Percentiles rank a stretch among this genome's conserved stretches.
Conservation (phyloP, 371 early-diverging fungal species). For the Blastocladiella emersonii region DNA sequence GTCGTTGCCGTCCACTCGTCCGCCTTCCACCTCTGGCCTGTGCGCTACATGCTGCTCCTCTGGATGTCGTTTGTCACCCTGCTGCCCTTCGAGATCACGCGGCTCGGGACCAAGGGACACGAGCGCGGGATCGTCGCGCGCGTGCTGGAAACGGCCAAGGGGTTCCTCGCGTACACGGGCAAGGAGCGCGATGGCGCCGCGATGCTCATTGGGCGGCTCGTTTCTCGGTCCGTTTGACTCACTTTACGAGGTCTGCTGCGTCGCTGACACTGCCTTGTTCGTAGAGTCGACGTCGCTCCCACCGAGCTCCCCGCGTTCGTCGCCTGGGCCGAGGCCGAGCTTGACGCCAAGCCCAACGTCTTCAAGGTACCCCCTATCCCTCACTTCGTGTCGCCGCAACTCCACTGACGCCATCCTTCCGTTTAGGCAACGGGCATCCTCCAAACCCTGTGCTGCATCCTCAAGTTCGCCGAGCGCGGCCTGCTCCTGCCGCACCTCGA, state of each 20-base stretch:
- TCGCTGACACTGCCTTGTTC: too few relatives aligned
- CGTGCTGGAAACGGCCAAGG: conserved; percentile 15
- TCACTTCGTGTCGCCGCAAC: neutral
- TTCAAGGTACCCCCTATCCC: conserved; percentile 24
- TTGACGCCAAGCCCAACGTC: conserved; percentile 22
- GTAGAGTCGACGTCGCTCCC: neutral
- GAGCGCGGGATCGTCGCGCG: conserved; percentile 12
- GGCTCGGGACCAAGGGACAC: neutral
- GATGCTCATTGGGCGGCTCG: conserved; percentile 57
- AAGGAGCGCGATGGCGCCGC: conserved; percentile 79
- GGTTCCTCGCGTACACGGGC: conserved; percentile 43
- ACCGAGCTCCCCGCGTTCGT: conserved; percentile 32
- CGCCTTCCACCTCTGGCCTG: conserved; percentile 42
- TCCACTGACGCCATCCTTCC: conserved; percentile 18
- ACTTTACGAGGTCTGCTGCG: too few relatives aligned
- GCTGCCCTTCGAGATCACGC: conserved; percentile 78
- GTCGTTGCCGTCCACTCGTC: conserved; percentile 21
- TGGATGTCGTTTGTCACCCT: conserved; percentile 81
- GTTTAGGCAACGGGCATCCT: conserved; percentile 40
- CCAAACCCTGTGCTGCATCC: conserved; percentile 48
- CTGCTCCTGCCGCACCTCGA: conserved; percentile 41
- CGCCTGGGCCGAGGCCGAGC: conserved; percentile 35
- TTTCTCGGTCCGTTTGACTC: conserved; percentile 42
- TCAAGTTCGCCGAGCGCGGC: conserved; percentile 50
- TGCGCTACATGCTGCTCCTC: conserved; percentile 56